phyloP scores from a whole-genome alignment of 495 filamentous ascomycete genomes.

The Melanomma pulvis-pyrius region DNA sequence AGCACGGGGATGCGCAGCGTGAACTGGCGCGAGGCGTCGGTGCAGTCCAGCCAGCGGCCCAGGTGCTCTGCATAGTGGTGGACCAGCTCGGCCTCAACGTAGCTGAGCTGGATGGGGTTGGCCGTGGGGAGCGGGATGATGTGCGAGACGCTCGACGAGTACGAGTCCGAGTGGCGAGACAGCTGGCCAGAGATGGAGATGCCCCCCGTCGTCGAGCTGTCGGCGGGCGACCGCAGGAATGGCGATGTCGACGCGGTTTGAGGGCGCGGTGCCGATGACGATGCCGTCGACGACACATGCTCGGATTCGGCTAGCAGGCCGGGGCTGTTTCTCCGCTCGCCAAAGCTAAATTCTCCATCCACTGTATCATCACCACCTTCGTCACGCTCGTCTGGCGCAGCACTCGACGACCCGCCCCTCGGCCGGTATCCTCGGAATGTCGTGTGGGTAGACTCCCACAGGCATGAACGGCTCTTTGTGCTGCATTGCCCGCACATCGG shows the following conservation, averaged over 20 bases:
- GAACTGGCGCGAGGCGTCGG: slow-evolving; percentile 25
- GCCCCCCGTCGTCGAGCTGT: neutral
- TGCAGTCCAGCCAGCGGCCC: slow-evolving; percentile 33
- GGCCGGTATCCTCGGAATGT: slow-evolving; percentile 1
- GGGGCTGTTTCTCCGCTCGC: neutral
- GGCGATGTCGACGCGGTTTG: neutral
- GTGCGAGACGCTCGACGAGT: neutral
- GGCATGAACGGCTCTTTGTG: slow-evolving; percentile 13
- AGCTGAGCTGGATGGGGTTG: neutral
- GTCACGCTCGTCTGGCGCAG: neutral
- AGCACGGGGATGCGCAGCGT: slow-evolving; percentile 16
- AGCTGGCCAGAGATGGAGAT: neutral
- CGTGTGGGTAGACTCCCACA: slow-evolving; percentile 9
- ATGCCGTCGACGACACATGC: neutral
- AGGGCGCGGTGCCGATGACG: neutral
- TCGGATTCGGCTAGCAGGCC: neutral
- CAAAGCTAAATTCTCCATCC: neutral
- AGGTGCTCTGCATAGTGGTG: slow-evolving; percentile 21
- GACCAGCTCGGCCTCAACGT: slow-evolving; percentile 6
- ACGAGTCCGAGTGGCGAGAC: neutral
- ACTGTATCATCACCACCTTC: neutral
- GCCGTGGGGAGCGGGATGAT: neutral
- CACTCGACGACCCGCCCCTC: neutral
- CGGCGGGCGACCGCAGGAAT: neutral
- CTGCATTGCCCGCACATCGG: slow-evolving; percentile 18